Evolutionary conservation across 2,329 filamentous ascomycete genomes (phyloP).

Genomic region (Penicillium janthinellum): DNA sequence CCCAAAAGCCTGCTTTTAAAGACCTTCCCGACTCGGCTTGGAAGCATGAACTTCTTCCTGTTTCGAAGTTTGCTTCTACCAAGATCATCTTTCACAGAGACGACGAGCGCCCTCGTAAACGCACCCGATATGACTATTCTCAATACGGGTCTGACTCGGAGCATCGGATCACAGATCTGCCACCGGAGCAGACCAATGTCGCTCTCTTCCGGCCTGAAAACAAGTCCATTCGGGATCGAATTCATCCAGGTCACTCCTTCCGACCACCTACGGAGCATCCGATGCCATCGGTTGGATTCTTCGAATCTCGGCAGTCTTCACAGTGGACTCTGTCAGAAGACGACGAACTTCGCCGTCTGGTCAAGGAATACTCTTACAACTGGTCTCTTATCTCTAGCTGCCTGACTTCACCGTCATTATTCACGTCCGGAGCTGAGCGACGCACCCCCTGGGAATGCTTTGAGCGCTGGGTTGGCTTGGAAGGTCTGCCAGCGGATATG

Average conservation of each 20-base stretch:
- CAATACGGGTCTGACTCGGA: slow-evolving; percentile 71
- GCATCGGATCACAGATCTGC: slow-evolving; percentile 53
- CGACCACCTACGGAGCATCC: slow-evolving; percentile 85
- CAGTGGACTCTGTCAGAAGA: slow-evolving; percentile 92
- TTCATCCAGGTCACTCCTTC: slow-evolving; percentile 91
- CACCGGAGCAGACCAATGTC: slow-evolving; percentile 72
- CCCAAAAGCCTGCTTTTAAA: slow-evolving; percentile 60
- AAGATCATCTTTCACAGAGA: slow-evolving; percentile 71
- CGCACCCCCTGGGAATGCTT: slow-evolving; percentile 98
- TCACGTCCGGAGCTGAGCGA: slow-evolving; percentile 82
- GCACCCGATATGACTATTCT: slow-evolving; percentile 78
- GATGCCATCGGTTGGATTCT: slow-evolving; percentile 90
- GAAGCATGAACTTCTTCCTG: slow-evolving; percentile 74
- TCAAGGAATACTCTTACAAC: slow-evolving; percentile 94
- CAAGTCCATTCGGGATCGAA: slow-evolving; percentile 82
- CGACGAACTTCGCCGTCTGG: slow-evolving; percentile 79
- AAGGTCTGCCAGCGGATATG: slow-evolving; percentile 90
- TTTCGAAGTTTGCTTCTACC: slow-evolving; percentile 84
- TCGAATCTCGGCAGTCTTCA: slow-evolving; percentile 81
- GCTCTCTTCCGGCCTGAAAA: slow-evolving; percentile 89
- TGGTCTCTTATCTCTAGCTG: slow-evolving; percentile 92
- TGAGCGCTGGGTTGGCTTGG: slow-evolving; percentile 90
- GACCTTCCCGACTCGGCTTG: slow-evolving; percentile 69
- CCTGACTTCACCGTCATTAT: slow-evolving; percentile 71
- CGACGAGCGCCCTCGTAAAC: slow-evolving; percentile 69